Percentiles rank a stretch among this genome's conserved stretches.
Evolutionary conservation across 108 stramenopile species (phyloP).

Genomic region (Nitzschia inconspicua): DNA sequence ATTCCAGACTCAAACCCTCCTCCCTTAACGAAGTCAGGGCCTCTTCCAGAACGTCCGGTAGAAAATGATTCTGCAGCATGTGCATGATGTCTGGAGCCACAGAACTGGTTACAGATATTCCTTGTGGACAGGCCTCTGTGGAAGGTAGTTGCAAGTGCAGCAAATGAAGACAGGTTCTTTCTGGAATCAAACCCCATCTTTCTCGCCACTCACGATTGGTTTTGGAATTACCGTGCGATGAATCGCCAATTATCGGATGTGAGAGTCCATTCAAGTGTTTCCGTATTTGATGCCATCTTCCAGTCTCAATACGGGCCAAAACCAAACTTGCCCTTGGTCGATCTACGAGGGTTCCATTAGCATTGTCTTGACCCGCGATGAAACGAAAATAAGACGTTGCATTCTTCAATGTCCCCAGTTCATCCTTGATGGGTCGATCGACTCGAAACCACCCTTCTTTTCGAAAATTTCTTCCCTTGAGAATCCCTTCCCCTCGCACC

Average conservation of each 20-base stretch:
- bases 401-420: slow-evolving; percentile 53
- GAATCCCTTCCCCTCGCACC: slow-evolving; percentile 77
- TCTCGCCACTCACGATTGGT: slow-evolving; percentile 69
- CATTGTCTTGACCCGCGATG: slow-evolving; percentile 61
- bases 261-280: slow-evolving; percentile 75
- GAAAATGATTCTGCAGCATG: slow-evolving; percentile 43
- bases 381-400: slow-evolving; percentile 73
- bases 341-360: slow-evolving; percentile 24
- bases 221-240: slow-evolving; percentile 64
- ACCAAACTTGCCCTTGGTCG: slow-evolving; percentile 64
- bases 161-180: slow-evolving; percentile 72
- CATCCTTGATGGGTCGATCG: slow-evolving; percentile 69
- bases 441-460: slow-evolving; percentile 71
- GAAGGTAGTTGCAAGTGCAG: slow-evolving; percentile 51
- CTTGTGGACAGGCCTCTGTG: slow-evolving; percentile 41
- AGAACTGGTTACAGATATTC: slow-evolving; percentile 60
- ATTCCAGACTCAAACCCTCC: slow-evolving; percentile 44
- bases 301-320: slow-evolving; percentile 67
- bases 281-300: slow-evolving; percentile 90
- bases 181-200: slow-evolving; percentile 53
- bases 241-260: slow-evolving; percentile 86
- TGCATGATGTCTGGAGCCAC: slow-evolving; percentile 65
- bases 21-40: slow-evolving; percentile 47
- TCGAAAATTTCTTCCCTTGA: slow-evolving; percentile 61
- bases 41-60: slow-evolving; percentile 60